Evolutionary conservation across 2,329 filamentous ascomycete genomes (phyloP), one percentile per base, ranked within the genome.

Genomic region (Colletotrichum tropicale): DNA sequence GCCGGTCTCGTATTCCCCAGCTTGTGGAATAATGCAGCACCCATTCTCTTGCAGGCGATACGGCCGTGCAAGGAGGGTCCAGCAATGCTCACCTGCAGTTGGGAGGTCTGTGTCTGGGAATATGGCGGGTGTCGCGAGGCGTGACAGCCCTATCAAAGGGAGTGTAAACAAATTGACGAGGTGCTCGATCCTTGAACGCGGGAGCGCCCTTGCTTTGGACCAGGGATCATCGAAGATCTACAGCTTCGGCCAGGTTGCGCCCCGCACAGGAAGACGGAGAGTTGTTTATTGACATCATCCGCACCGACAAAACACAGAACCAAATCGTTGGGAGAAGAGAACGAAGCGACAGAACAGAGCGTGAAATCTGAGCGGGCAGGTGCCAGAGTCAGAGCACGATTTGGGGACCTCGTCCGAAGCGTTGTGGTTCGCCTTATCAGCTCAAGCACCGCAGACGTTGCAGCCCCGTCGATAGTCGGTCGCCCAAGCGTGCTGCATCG

Each of bases 81-180:
- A 68, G 21, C 48, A 43, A 52, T 36, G n/a, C 70, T 69, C 74
- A 62, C 70, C 74, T 75, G 70, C 48, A 73, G 74, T 24, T 73
- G 58, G 60, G 62, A 67, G 73, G 70, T 60, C 73, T 68, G 58
- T 58, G 64, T 66, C 48, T 66, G 10, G 48, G 55, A 61, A n/a
- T 21, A 71, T 66, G 34, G 72, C 56, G 38, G 34, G 62, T 21
- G 60, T 58, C 34, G 60, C 28, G 67, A 52, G 24, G 61, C 34
- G 43, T 73, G 69, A 64, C 69, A 68, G 43, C 32, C 32, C 64
- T 61, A 26, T 52, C 60, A 38, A 38, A 43, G n/a, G 43, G 43
- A 21, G 43, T 52, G 55, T 32, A n/a, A 62, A 48, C 15, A 52
- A 55, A 15, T 15, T 15, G 8, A 24, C 30, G 36, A 66, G 36